phyloP scores from a whole-genome alignment of 1,139 yeast species.

The Magnusiomyces fungicola region DNA sequence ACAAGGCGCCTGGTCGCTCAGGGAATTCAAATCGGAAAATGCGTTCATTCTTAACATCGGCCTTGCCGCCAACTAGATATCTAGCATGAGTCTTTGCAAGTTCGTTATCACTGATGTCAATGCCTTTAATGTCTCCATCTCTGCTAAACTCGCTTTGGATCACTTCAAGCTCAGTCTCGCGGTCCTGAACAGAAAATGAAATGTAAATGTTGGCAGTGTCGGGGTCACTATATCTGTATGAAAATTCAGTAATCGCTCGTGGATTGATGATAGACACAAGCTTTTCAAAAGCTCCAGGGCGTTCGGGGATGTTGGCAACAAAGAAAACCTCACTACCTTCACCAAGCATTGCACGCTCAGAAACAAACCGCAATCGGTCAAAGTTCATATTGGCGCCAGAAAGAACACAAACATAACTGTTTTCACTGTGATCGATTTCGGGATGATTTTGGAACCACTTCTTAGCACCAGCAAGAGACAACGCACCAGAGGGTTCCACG shows the following conservation, averaged over 20 bases:
- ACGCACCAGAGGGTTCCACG: slow-evolving; percentile 96
- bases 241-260: slow-evolving; percentile 85
- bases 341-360: slow-evolving; percentile 95
- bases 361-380: slow-evolving; percentile 91
- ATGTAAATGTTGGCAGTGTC: slow-evolving; percentile 71
- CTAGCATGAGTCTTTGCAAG: slow-evolving; percentile 95
- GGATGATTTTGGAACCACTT: slow-evolving; percentile 50
- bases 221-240: slow-evolving; percentile 62
- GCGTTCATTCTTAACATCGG: slow-evolving; percentile 61
- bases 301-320: slow-evolving; percentile 83
- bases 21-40: slow-evolving; percentile 88
- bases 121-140: slow-evolving; percentile 41
- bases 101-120: slow-evolving; percentile 85
- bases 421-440: slow-evolving; percentile 56
- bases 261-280: slow-evolving; percentile 75
- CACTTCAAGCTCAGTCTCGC: slow-evolving; percentile 48
- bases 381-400: slow-evolving; percentile 99
- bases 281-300: slow-evolving; percentile 79
- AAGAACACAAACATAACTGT: slow-evolving; percentile 69
- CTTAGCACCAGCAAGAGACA: slow-evolving; percentile 90
- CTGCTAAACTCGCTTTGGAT: slow-evolving; percentile 38
- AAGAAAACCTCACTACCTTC: slow-evolving; percentile 95
- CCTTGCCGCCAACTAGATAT: slow-evolving; percentile 88
- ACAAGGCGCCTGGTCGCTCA: slow-evolving; percentile 91
- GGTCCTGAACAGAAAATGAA: slow-evolving; percentile 75